A percentile compares a stretch with the other conserved stretches of the same genome.
Evolutionary conservation across 1,284 basidiomycete genomes (phyloP).

Genomic region (Trametes polyzona): DNA sequence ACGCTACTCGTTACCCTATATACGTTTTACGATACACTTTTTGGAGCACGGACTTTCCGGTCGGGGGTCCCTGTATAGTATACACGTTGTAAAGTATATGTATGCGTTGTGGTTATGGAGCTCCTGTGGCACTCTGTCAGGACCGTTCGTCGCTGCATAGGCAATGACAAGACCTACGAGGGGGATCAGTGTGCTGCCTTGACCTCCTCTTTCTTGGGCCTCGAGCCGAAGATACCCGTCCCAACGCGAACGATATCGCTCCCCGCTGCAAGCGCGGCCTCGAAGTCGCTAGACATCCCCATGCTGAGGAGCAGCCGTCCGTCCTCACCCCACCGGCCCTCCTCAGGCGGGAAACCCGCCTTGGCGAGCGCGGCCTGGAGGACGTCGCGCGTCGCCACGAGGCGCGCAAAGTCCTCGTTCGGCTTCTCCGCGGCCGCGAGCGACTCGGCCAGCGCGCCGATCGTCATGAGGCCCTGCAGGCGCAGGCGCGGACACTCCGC

Average conservation of each 20-base stretch:
- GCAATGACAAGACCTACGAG: neutral
- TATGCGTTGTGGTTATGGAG: neutral
- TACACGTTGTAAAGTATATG: slow-evolving; percentile 16
- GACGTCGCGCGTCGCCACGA: slow-evolving; percentile 66
- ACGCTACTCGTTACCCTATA: neutral
- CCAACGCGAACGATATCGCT: slow-evolving; percentile 90
- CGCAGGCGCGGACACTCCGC: slow-evolving; percentile 73
- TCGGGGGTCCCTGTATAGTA: slow-evolving; percentile 14
- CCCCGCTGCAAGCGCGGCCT: slow-evolving; percentile 67
- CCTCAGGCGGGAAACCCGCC: slow-evolving; percentile 27
- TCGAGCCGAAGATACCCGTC: slow-evolving; percentile 86
- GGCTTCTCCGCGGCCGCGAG: slow-evolving; percentile 56
- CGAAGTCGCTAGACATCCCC: slow-evolving; percentile 98
- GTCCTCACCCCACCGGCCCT: slow-evolving; percentile 52
- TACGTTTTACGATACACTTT: slow-evolving; percentile 1
- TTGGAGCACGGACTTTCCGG: slow-evolving; percentile 11
- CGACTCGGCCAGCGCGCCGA: slow-evolving; percentile 82
- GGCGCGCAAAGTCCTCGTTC: slow-evolving; percentile 84
- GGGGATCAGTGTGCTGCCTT: no score
- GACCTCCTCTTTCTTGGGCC: slow-evolving; percentile 53
- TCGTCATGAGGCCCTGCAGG: slow-evolving; percentile 94
- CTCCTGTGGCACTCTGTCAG: neutral
- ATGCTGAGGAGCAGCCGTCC: slow-evolving; percentile 83
- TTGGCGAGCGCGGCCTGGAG: slow-evolving; percentile 55
- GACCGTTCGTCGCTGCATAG: no score